phyloP scores from a whole-genome alignment of 1,139 yeast species.

The Zygoascus meyerae region DNA sequence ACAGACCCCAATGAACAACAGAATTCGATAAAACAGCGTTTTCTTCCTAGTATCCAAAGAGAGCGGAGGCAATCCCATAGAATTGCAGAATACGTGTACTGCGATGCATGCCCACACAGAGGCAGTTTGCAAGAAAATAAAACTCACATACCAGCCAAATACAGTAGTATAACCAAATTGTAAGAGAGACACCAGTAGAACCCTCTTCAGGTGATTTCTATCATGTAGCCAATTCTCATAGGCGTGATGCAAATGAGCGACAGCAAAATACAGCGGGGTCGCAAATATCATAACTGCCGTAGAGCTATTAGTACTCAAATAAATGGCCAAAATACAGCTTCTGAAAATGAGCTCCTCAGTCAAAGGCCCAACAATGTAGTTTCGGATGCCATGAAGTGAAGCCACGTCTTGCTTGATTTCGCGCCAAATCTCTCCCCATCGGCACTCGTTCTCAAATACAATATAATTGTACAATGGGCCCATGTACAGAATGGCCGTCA shows the following conservation, averaged over 20 bases:
- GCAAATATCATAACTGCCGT: slow-evolving; percentile 27
- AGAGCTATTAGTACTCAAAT: slow-evolving; percentile 29
- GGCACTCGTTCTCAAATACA: slow-evolving; percentile 26
- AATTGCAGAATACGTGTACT: slow-evolving; percentile 71
- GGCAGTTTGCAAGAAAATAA: slow-evolving; percentile 47
- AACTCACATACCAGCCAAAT: slow-evolving; percentile 73
- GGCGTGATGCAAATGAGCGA: slow-evolving; percentile 91
- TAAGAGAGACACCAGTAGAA: slow-evolving; percentile 39
- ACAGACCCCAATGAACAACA: slow-evolving; percentile 42
- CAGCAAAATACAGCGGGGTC: slow-evolving; percentile 72
- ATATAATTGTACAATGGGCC: slow-evolving; percentile 53
- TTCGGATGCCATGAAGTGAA: slow-evolving; percentile 52
- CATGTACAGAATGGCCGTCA: slow-evolving; percentile 37
- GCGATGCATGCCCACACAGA: slow-evolving; percentile 59
- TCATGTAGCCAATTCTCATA: slow-evolving; percentile 42
- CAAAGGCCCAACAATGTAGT: slow-evolving; percentile 71
- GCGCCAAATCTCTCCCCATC: slow-evolving; percentile 14
- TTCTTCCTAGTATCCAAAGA: slow-evolving; percentile 19
- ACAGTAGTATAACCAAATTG: slow-evolving; percentile 70
- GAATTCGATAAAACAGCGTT: slow-evolving; percentile 36
- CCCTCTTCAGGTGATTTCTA: slow-evolving; percentile 10
- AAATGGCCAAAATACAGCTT: slow-evolving; percentile 47
- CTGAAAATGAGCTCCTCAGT: slow-evolving; percentile 86
- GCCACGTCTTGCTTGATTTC: slow-evolving; percentile 22
- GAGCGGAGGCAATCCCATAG: slow-evolving; percentile 67